Evolutionary conservation across 108 stramenopile species (phyloP), one percentile per base, ranked within the genome.

Genomic region (Cyclotella choctawhatcheeana): DNA sequence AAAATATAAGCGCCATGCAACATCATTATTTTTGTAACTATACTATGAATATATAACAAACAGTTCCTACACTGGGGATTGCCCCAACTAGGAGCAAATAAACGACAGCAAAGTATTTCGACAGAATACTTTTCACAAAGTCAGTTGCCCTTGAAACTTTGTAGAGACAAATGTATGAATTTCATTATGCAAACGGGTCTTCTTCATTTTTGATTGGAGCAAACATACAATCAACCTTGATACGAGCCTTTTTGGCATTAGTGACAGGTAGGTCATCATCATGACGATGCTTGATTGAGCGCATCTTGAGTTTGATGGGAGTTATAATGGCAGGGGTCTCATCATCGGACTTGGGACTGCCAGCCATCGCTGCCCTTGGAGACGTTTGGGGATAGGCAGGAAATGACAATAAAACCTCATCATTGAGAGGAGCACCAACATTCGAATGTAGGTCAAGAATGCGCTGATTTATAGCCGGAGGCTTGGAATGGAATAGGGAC

Each of bases 301-400:
- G 47, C 47, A 48, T 17, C 47, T 48, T 48, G 4, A 48, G 47
- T n/a, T 48, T 48, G 12, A 48, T 48, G 16, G 47, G 47, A 48
- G 47, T 48, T n/a, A 10, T n/a, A 8, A n/a, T n/a, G n/a, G n/a
- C 17, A n/a, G n/a, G 47, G 4, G 18, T n/a, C 16, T 48, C 47
- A n/a, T 48, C 47, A 48, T 48, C 47, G 8, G 8, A 4, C 47
- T 48, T n/a, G 8, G 47, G 4, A n/a, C 47, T 4, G 8, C n/a
- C 17, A 48, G 17, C 4, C 17, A 48, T n/a, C 16, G n/a, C n/a
- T n/a, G n/a, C n/a, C n/a, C n/a, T n/a, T n/a, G n/a, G n/a, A n/a
- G n/a, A n/a, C n/a, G n/a, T n/a, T n/a, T n/a, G n/a, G n/a, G 47
- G 47, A 48, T 17, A 48, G 17, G 47, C 8, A n/a, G 47, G 47